phyloP scores from a whole-genome alignment of 169 alveolate genomes.

The Eimeria praecox region DNA sequence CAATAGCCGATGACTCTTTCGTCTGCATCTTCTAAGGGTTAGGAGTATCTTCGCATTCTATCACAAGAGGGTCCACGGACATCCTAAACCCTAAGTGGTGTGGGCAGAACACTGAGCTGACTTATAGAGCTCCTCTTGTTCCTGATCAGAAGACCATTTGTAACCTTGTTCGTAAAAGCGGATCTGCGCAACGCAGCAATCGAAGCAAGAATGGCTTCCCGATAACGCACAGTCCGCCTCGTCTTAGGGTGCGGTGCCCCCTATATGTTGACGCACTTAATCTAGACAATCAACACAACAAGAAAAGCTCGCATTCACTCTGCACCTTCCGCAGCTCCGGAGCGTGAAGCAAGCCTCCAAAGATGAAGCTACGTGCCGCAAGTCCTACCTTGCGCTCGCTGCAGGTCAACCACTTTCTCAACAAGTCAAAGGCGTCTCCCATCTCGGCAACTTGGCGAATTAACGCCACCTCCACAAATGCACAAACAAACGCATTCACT shows the following conservation, averaged over 20 bases:
- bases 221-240: neutral
- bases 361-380: neutral
- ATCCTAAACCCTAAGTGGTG: neutral
- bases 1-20: neutral
- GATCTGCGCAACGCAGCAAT: slow-evolving; percentile 31
- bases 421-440: slow-evolving; percentile 79
- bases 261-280: neutral
- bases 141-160: slow-evolving; percentile 54
- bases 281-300: neutral
- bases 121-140: slow-evolving; percentile 47
- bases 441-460: slow-evolving; percentile 79
- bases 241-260: neutral
- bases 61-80: neutral
- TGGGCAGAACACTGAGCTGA: neutral
- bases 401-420: slow-evolving; percentile 83
- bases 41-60: neutral
- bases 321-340: neutral
- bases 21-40: neutral
- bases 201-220: slow-evolving; percentile 21
- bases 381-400: slow-evolving; percentile 85
- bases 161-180: slow-evolving; percentile 74
- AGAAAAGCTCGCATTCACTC: neutral
- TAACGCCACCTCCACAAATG: neutral
- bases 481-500: neutral
- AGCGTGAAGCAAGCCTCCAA: neutral